Base-by-base conservation (phyloP, 306 rosid genomes). In the Crotalaria pallida region DNA sequence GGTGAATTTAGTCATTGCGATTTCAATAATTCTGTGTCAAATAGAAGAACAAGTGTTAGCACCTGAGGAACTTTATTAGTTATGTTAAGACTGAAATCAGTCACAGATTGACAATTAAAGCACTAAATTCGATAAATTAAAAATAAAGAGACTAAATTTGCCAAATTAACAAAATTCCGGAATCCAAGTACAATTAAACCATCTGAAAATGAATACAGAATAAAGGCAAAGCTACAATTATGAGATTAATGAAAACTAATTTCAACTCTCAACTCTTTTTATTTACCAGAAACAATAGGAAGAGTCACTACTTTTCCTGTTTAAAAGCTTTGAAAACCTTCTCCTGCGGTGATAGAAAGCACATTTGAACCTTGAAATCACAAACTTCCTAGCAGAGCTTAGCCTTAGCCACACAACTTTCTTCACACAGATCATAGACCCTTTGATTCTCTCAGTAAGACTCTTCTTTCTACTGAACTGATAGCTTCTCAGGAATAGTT, bases 401-500 rank as follows among this genome's bases (percentile, higher is more conserved):
- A 89, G 81, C 81, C 84, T 84, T 6, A 89, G 6, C 80, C 86
- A 83, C 1, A 89, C 78, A 61, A 88, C 79, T 71, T 80, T 87
- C 67, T 86, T 92, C 10, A 66, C 85, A 69, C 87, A 81, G 29
- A 83, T 52, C 13, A 92, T 43, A 11, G 87, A 84, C 34, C 88
- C 82, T 71, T 72, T 89, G 76, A 92, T 80, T 71, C 84, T 89
- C 82, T 86, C 89, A 1, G 81, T n/a, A 0, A 92, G 10, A 55
- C 79, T 88, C 80, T 79, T 84, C 74, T 84, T 89, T 67, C 92
- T 65, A 77, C 86, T 64, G 83, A 92, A 92, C 72, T 92, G 89
- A 72, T 92, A 92, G 87, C 98, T 92, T 80, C 96, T 86, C 12
- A 92, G 81, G 29, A 92, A 92, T 2, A 89, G 24, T 38, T 88